Evolutionary conservation across 2,329 filamentous ascomycete species (phyloP), one percentile per base, ranked within the genome.

Genomic region (Xylaria multiplex): DNA sequence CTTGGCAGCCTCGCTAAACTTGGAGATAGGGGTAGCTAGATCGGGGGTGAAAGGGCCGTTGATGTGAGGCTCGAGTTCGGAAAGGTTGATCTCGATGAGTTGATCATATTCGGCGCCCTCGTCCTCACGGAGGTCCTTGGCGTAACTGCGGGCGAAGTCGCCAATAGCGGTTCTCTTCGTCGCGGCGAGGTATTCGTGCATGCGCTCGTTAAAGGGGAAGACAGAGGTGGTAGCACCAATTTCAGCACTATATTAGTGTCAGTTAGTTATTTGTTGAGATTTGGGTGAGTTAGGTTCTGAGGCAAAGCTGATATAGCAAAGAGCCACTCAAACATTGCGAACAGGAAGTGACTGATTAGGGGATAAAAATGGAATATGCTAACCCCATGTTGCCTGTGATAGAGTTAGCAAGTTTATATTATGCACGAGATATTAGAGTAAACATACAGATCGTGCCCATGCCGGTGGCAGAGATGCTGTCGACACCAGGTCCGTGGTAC

Each of bases 21-120:
- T 96, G 83, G 93, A 97, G 80, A 99, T 96, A 58, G 96, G 96
- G 7, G 96, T 98, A 62, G 93, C 94, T 83, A 99, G 86, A 88
- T 99, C 96, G 68, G 96, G 96, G 32, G 96, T 99, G 88, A 98
- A 98, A 71, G 96, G 96, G 72, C 96, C 96, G 85, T 99, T 99
- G 85, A 99, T 93, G 80, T 98, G 93, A 72, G 96, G 96, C 86
- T 99, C 96, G 55, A 99, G 91, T 82, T 95, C 92, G 65, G 88
- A 91, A 62, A 99, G 88, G 86, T 99, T 95, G 83, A 99, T 93
- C 84, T 97, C 95, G 76, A 98, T 93, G 73, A 97, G 82, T 83
- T 98, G 88, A 81, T 99, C 96, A 81, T 98, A 99, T 82, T 98
- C 90, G 73, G 93, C 92, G 73, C 93, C 93, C 82, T 96, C 86